Evolutionary conservation across 345 rosid species (phyloP).

Genomic region (Limnanthes douglasii): DNA sequence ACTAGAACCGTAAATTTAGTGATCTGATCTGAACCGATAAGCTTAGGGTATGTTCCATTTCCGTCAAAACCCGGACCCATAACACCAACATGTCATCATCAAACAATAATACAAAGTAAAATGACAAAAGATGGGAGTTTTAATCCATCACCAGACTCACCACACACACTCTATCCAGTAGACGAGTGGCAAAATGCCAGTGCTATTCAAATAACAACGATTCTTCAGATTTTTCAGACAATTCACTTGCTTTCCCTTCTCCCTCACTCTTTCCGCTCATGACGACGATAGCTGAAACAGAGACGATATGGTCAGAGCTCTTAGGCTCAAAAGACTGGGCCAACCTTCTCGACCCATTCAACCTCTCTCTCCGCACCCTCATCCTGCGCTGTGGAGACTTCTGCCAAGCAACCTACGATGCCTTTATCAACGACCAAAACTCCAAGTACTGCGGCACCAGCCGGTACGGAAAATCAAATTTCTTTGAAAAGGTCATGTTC

Average conservation of each 20-base stretch:
- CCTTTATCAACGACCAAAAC: slow-evolving; percentile 73
- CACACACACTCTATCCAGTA: too few species aligned
- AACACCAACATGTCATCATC: too few species aligned
- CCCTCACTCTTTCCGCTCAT: slow-evolving; percentile 1
- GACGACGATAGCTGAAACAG: slow-evolving; percentile 23
- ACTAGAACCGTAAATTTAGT: too few species aligned
- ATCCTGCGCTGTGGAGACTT: slow-evolving; percentile 84
- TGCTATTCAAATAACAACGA: too few species aligned
- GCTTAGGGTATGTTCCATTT: too few species aligned
- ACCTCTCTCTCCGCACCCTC: slow-evolving; percentile 51
- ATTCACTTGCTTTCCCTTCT: slow-evolving; percentile 2
- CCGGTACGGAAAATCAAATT: slow-evolving; percentile 52
- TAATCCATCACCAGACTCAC: too few species aligned
- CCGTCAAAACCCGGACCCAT: too few species aligned
- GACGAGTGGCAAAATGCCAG: too few species aligned
- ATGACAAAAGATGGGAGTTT: too few species aligned
- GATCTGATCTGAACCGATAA: too few species aligned
- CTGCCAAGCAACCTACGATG: slow-evolving; percentile 83
- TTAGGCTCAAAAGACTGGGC: slow-evolving; percentile 60
- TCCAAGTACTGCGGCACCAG: slow-evolving; percentile 81
- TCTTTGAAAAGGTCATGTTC: slow-evolving; percentile 61
- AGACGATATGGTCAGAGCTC: slow-evolving; percentile 42
- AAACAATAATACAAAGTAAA: too few species aligned
- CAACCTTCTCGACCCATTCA: slow-evolving; percentile 50
- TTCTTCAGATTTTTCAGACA: too few species aligned